These are phyloP conservation scores for Pseudoperonospora humuli DNA, from an alignment of 352 stramenopile genomes.

Conservation along the genomic window DNA sequence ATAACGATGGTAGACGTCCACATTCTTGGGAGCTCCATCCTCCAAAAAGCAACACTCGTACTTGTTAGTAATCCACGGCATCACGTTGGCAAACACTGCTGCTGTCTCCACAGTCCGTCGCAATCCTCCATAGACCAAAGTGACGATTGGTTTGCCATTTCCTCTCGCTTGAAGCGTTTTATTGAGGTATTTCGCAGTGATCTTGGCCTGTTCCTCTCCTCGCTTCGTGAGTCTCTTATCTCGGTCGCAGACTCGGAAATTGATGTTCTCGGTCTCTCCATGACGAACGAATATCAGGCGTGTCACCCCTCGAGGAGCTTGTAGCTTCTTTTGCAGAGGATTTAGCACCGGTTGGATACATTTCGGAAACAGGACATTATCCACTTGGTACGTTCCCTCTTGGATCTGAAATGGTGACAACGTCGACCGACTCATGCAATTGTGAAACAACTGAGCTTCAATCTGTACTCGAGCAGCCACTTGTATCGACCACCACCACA, in stretches of 20 bases:
- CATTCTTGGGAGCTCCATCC: constrained; percentile 53
- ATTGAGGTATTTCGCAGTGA: constrained; percentile 41
- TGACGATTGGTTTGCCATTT: constrained; percentile 26
- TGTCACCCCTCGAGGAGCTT: constrained; percentile 27
- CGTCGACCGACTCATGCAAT: constrained; percentile 36
- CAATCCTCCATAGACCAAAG: constrained; percentile 59
- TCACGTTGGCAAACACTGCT: constrained; percentile 37
- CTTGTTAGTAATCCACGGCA: constrained; percentile 60
- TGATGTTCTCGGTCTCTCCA: constrained; percentile 77
- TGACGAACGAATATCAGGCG: constrained; percentile 71
- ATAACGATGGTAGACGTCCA: constrained; percentile 44
- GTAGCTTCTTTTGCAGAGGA: constrained; percentile 10
- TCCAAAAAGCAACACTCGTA: constrained; percentile 67
- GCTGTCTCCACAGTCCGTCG: constrained; percentile 65
- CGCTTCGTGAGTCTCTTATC: constrained; percentile 65
- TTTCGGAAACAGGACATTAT: constrained; percentile 58
- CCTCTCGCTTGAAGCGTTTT: constrained; percentile 43
- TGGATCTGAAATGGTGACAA: constrained; percentile 44
- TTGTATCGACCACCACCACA: constrained; percentile 76
- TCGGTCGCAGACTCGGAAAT: constrained; percentile 63
- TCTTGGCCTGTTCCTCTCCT: constrained; percentile 46
- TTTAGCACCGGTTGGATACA: constrained; percentile 16
- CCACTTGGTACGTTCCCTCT: constrained; percentile 38
- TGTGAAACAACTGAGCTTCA: constrained; percentile 37
- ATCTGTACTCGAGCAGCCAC: constrained; percentile 40